phyloP scores from a whole-genome alignment of 2,329 filamentous ascomycete genomes.

The Coleophoma cylindrospora region DNA sequence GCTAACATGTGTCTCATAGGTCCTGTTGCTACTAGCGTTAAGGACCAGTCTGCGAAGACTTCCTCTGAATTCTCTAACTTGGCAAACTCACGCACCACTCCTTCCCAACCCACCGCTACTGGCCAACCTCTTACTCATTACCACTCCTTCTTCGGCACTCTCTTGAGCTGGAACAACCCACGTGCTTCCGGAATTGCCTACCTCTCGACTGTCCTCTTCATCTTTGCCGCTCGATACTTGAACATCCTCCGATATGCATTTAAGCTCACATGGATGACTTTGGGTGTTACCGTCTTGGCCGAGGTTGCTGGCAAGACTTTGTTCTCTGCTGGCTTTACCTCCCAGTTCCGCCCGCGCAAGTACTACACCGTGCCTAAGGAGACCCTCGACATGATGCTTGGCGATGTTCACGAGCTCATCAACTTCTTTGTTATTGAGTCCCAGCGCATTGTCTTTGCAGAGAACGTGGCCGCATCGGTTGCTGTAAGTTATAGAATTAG shows the following conservation, averaged over 20 bases:
- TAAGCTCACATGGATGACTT: conserved; percentile 59
- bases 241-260: conserved; percentile 61
- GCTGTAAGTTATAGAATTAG: conserved; percentile 42
- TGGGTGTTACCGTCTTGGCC: conserved; percentile 54
- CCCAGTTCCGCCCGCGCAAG: conserved; percentile 60
- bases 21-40: conserved; percentile 54
- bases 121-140: conserved; percentile 64
- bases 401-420: conserved; percentile 61
- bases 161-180: conserved; percentile 66
- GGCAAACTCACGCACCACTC: conserved; percentile 51
- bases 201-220: conserved; percentile 48
- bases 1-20: conserved; percentile 32
- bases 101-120: conserved; percentile 47
- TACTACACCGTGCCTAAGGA: conserved; percentile 64
- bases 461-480: conserved; percentile 57
- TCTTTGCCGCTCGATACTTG: conserved; percentile 61
- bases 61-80: conserved; percentile 52
- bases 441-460: conserved; percentile 63
- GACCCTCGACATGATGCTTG: conserved; percentile 54
- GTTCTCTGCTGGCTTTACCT: conserved; percentile 56
- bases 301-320: conserved; percentile 58
- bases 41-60: conserved; percentile 50
- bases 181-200: conserved; percentile 64
- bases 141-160: conserved; percentile 65
- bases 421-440: conserved; percentile 70